phyloP scores from a whole-genome alignment of 129 eudicot species.

The Lactuca sativa region DNA sequence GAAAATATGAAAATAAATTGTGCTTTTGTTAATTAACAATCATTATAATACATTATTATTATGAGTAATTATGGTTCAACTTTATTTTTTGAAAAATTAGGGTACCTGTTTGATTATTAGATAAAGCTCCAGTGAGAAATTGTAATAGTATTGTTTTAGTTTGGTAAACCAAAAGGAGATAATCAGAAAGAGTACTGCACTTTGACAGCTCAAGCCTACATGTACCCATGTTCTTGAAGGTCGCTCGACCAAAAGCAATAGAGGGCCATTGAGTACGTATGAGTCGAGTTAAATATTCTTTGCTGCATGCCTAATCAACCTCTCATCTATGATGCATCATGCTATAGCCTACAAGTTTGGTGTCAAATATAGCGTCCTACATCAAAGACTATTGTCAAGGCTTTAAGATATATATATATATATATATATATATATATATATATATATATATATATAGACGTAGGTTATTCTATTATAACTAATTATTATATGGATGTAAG shows the following conservation, averaged over 20 bases:
- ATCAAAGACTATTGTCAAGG: too few relatives aligned
- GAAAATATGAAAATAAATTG: not conserved
- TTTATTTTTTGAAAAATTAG: not conserved
- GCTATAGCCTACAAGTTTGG: not conserved
- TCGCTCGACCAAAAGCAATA: not conserved
- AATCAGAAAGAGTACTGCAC: slow-evolving; percentile 8
- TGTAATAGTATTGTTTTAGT: not conserved
- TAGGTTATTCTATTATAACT: too few relatives aligned
- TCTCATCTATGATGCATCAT: slow-evolving; percentile 4
- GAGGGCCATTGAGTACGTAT: slow-evolving; percentile 8
- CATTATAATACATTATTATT: too few relatives aligned
- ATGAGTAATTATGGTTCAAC: not conserved
- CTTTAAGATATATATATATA: too few relatives aligned
- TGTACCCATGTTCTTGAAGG: slow-evolving; percentile 39
- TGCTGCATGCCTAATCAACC: slow-evolving; percentile 19
- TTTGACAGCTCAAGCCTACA: slow-evolving; percentile 36
- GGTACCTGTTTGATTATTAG: too few relatives aligned
- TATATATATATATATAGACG: too few relatives aligned
- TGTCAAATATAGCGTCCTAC: not conserved
- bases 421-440: too few relatives aligned
- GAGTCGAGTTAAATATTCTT: slow-evolving; percentile 23
- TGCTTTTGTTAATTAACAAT: too few relatives aligned
- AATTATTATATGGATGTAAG: too few relatives aligned
- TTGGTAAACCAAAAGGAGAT: not conserved
- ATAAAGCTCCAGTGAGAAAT: not conserved